Evolutionary conservation across 1,284 basidiomycete species (phyloP), one percentile per base, ranked within the genome.

Genomic region (Pisolithus thermaeus): DNA sequence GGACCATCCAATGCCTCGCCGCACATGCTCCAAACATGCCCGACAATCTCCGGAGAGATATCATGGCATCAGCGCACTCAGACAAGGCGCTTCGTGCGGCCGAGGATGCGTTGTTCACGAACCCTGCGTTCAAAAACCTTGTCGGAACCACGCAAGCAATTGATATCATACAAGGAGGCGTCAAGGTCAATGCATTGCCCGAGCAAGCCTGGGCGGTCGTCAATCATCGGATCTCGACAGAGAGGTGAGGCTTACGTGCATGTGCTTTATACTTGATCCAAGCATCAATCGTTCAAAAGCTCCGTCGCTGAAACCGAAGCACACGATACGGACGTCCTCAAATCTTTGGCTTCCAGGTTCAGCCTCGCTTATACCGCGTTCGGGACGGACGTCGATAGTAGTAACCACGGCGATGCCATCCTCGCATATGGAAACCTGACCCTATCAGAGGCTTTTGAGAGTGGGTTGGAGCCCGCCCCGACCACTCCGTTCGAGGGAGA

Each of bases 131-230:
- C 58, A 60, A 54, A 42, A 59, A 39, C 23, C 62, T 66, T 5
- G 59, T 79, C 16, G 70, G 73, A 38, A 83, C 82, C 1, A 82
- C 82, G 1, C 82, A 83, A 58, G 83, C 83, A 1, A 73, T 20
- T 20, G 18, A 20, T 20, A 20, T 20, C 18, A 20, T 20, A 20
- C 18, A 20, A 20, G 18, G 18, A 1, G 83, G 83, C 3, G 77
- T 83, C 45, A 85, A 84, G 66, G 68, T 73, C 41, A 84, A 83
- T 52, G 81, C 80, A 0, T 70, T 83, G 7, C 81, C 81, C 1
- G 82, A 83, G 59, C 68, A 69, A 20, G 77, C 74, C 0, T 73
- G 68, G 58, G 78, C 78, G 1, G 68, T 79, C 4, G 63, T 84
- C 45, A 83, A 85, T 60, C 66, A 64, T 44, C 62, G 64, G 2